Evolutionary conservation across 352 stramenopile genomes (phyloP), one percentile per base, ranked within the genome.

Genomic region (Globisporangium okanoganense): DNA sequence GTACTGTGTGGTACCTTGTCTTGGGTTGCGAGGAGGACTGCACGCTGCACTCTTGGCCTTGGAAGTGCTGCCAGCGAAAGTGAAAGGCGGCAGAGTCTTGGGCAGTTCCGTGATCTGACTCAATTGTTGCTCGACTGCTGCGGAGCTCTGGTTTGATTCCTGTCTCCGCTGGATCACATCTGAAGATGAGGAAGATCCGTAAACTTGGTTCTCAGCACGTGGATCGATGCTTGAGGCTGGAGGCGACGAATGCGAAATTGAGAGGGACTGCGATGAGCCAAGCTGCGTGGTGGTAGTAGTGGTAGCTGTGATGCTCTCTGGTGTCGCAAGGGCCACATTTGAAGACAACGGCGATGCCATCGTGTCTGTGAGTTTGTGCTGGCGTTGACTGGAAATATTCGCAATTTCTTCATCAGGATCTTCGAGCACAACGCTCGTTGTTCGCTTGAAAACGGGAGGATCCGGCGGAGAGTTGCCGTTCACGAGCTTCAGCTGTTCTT

Each of bases 371-470:
- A 16, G 27, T 22, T 25, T 40, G 16, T 48, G 18, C 31, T 56
- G 49, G 0, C 27, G 49, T 56, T 33, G 49, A 18, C 49, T 56
- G 18, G 1, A 41, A 12, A 18, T n/a, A 35, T 43, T 56, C 22
- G 33, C 35, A 43, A 14, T 24, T 14, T 65, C 59, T 10, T 49
- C 41, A 16, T 56, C 52, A 4, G 35, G 18, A 36, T 60, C 59
- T 65, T 65, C 59, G 4, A 51, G 22, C 20, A 65, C 59, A 16
- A 56, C 52, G n/a, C 51, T 65, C 6, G 59, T 60, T 10, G 22
- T 45, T 33, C 59, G 41, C 18, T 35, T 56, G 33, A 41, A 27
- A 24, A 27, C 24, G 10, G 20, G 41, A 53, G 31, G 22, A 2
- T 14, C n/a, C 8, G 14, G 47, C 10, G 14, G 35, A n/a, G 18